These are phyloP conservation scores for Saturnispora zaruensis DNA, from an alignment of 805 yeast species.

Conservation along the genomic window DNA sequence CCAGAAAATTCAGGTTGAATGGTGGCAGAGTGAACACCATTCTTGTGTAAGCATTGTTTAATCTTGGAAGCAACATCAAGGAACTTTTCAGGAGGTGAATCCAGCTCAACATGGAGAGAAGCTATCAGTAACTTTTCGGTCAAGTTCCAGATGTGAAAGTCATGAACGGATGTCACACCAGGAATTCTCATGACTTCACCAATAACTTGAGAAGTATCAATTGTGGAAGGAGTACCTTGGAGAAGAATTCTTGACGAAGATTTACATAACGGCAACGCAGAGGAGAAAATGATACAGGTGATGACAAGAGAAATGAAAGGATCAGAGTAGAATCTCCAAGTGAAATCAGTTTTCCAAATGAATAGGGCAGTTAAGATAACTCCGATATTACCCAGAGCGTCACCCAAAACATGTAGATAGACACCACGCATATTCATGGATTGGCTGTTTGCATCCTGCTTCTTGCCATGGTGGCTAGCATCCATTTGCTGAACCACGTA, in stretches of 20 bases:
- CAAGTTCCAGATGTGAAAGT: conserved; percentile 93
- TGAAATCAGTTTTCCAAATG: conserved; percentile 86
- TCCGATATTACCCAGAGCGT: conserved; percentile 91
- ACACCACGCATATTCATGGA: conserved; percentile 98
- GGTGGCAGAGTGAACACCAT: conserved; percentile 88
- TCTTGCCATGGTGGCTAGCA: conserved; percentile 5
- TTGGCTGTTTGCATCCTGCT: conserved; percentile 14
- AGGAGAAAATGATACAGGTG: conserved; percentile 79
- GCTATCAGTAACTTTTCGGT: conserved; percentile 84
- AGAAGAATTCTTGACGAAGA: conserved; percentile 78
- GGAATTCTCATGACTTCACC: conserved; percentile 57
- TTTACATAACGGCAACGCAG: conserved; percentile 84
- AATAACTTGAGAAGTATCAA: conserved; percentile 68
- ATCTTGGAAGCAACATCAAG: conserved; percentile 64
- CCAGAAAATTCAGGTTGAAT: conserved; percentile 85
- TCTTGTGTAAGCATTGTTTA: conserved; percentile 67
- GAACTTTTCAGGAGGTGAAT: conserved; percentile 56
- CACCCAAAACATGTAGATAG: conserved; percentile 89
- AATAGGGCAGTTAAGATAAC: conserved; percentile 84
- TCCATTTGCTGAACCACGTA: conserved; percentile 22
- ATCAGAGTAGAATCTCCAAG: conserved; percentile 82
- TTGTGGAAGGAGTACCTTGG: conserved; percentile 86
- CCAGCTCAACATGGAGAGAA: conserved; percentile 76
- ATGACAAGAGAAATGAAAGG: conserved; percentile 80
- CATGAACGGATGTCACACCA: conserved; percentile 82